Percentiles rank a stretch among this genome's conserved stretches.
These are phyloP conservation scores for Acer saccharum DNA, from an alignment of 345 rosid species.

Conservation along the genomic window DNA sequence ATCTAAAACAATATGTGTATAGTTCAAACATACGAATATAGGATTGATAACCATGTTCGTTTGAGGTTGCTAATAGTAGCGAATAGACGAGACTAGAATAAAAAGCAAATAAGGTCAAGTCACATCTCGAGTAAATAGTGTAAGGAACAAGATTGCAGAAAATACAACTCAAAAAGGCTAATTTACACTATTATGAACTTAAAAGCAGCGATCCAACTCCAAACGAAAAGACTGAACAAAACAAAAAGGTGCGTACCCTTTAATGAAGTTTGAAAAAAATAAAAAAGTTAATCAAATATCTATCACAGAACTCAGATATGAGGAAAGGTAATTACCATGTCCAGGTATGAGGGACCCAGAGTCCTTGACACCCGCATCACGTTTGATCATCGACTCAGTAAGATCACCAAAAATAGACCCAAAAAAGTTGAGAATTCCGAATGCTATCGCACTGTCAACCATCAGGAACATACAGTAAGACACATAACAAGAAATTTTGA, in stretches of 20 bases:
- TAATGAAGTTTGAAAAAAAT: neutral
- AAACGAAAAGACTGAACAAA: too few species aligned
- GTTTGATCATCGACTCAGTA: slow-evolving; percentile 93
- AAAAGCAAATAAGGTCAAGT: neutral
- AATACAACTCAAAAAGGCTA: too few species aligned
- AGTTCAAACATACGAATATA: neutral
- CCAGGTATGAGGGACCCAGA: slow-evolving; percentile 97
- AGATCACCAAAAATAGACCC: slow-evolving; percentile 96
- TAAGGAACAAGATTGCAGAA: too few species aligned
- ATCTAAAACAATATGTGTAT: neutral
- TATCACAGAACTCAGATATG: neutral
- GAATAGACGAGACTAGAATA: too few species aligned
- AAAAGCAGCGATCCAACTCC: too few species aligned
- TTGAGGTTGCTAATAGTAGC: too few species aligned
- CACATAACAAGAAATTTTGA: neutral
- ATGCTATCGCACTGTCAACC: slow-evolving; percentile 68
- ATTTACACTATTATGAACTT: too few species aligned
- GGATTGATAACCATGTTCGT: neutral
- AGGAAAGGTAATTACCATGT: slow-evolving; percentile 54
- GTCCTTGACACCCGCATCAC: slow-evolving; percentile 97
- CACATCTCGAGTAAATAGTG: too few species aligned
- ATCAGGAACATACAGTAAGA: slow-evolving; percentile 19
- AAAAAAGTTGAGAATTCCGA: slow-evolving; percentile 81
- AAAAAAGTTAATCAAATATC: neutral
- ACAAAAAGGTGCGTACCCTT: neutral